Conservation (phyloP, 2,329 filamentous ascomycete species). For the Dactylellina sp. region DNA sequence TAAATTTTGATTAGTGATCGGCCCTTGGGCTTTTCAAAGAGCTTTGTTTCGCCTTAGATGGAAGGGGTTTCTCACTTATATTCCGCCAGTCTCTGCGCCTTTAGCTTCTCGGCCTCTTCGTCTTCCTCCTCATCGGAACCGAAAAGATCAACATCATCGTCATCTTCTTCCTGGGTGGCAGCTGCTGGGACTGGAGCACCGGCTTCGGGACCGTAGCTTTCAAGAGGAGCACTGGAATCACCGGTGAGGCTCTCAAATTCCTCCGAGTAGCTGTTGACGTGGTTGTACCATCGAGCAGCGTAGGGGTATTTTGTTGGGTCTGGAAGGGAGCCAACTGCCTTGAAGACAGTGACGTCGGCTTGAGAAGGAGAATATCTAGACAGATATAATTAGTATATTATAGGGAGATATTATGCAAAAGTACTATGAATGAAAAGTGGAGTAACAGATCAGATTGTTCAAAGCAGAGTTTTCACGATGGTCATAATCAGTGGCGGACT, state of each 20-base stretch:
- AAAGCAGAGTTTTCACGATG: constrained; percentile 59
- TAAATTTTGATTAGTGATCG: constrained; percentile 2
- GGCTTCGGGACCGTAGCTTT: constrained; percentile 88
- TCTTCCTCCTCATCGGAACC: constrained; percentile 95
- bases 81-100: constrained; percentile 76
- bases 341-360: constrained; percentile 96
- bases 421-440: constrained; percentile 2
- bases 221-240: constrained; percentile 88
- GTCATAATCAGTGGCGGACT: constrained; percentile 81
- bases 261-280: constrained; percentile 90
- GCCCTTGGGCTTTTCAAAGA: background rate
- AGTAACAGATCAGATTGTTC: constrained; percentile 24
- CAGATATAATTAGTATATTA: no score
- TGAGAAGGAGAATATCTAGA: constrained; percentile 76
- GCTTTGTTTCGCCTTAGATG: background rate
- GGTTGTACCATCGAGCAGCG: constrained; percentile 98
- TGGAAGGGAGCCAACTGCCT: constrained; percentile 82
- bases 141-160: constrained; percentile 91
- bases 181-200: constrained; percentile 76
- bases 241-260: constrained; percentile 92
- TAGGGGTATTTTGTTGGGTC: constrained; percentile 89
- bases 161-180: constrained; percentile 79
- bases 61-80: constrained; percentile 53
- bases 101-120: constrained; percentile 83
- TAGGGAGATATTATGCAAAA: no score